phyloP scores from a whole-genome alignment of 2,329 filamentous ascomycete genomes.

The Phialophora expanda region DNA sequence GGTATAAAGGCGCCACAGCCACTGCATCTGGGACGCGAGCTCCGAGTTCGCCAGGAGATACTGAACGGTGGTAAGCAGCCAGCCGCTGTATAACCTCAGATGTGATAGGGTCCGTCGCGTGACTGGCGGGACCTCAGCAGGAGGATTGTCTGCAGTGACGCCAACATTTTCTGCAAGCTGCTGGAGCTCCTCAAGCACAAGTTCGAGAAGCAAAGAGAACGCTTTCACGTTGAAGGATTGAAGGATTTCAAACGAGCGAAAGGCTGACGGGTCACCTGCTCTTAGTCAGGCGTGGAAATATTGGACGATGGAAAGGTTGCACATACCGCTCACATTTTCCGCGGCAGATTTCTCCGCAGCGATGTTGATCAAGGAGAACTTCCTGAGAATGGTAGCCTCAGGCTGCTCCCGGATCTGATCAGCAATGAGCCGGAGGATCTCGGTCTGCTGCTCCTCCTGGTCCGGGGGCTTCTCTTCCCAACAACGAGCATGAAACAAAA shows the following conservation, averaged over 20 bases:
- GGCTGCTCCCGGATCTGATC: constrained; percentile 73
- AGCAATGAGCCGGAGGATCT: constrained; percentile 78
- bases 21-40: constrained; percentile 62
- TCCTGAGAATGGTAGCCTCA: constrained; percentile 70
- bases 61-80: constrained; percentile 61
- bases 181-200: constrained; percentile 30
- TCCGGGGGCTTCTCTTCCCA: constrained; percentile 8
- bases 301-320: neutral
- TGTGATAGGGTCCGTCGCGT: constrained; percentile 67
- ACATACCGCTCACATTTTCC: constrained; percentile 27
- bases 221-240: constrained; percentile 69
- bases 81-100: constrained; percentile 70
- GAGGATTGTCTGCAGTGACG: constrained; percentile 37
- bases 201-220: constrained; percentile 39
- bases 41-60: constrained; percentile 53
- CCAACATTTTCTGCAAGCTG: constrained; percentile 41
- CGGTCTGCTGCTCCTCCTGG: constrained; percentile 80
- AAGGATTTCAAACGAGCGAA: constrained; percentile 71
- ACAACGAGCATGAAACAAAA: constrained; percentile 31
- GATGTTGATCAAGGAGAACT: constrained; percentile 84
- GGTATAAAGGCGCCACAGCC: constrained; percentile 71
- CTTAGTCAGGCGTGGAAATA: neutral
- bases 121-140: constrained; percentile 58
- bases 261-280: constrained; percentile 68
- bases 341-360: constrained; percentile 62